Base-by-base conservation (phyloP, 2,329 filamentous ascomycete genomes). In the Arthroderma sp. region DNA sequence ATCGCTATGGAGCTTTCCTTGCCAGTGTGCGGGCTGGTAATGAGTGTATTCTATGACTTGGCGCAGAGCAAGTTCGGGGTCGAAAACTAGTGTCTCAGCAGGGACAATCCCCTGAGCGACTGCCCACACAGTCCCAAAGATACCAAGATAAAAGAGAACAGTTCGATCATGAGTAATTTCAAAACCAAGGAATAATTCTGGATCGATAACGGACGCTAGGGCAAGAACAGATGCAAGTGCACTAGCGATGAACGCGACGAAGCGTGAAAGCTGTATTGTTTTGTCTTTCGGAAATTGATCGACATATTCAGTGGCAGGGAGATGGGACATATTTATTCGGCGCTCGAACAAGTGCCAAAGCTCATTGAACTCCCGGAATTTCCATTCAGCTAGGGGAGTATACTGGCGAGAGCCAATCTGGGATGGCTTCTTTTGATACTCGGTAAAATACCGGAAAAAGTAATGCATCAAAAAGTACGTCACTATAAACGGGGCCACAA, bases 321-420 rank as follows among this genome's bases (percentile, higher is more conserved):
- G 88, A 57, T 91, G 87, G 0, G 91, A 94, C 83, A 96, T 93
- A 52, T 94, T 88, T 36, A 89, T 71, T 15, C 91, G 80, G 51
- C 89, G 84, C 48, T 87, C 77, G 56, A 96, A 98, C 2, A 96
- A 73, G 62, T 98, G 91, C 46, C 83, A 82, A 1, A 98, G 73
- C 62, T 98, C 91, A 57, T 98, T 98, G 72, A 96, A 98, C 61
- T 96, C 89, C 40, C 91, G 82, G 51, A 98, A 95, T 57, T 95
- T 96, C 91, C 91, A 98, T 60, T 94, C 84, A 0, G 91, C 91
- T 42, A 94, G 75, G 1, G 87, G 85, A 0, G 89, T 96, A 59
- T 95, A 98, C 52, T 87, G 82, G 36, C 91, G 80, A 10, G 86
- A 82, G n/a, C 85, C 83, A 33, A 94, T 76, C 50, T 87, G 81